Evolutionary conservation across 768 basidiomycete genomes (phyloP), one percentile per base, ranked within the genome.

Genomic region (Leccinellum rugosiceps): DNA sequence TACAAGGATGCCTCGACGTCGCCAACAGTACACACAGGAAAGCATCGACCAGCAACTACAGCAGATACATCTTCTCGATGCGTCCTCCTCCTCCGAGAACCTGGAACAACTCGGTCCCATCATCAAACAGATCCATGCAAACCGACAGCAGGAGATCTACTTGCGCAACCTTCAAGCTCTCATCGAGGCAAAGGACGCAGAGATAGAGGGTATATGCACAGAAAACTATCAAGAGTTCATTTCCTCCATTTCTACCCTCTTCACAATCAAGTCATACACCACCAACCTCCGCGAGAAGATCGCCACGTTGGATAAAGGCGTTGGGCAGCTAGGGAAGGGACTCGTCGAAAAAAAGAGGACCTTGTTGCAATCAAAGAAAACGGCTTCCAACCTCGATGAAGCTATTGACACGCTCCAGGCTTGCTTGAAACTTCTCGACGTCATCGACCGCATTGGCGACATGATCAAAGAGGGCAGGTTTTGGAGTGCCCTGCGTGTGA

Each of bases 221-320:
- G 90, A 94, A 63, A 98, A 98, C 72, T 98, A 98, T 67, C 93
- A 95, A 74, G 96, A 98, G 74, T 99, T 99, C 65, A 94, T 98
- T 32, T 87, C 89, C 28, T 97, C 95, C 19, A 94, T 98, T 15
- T 93, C 94, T n/a, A 98, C 94, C 3, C 80, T 99, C 60, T 89
- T 98, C 74, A 88, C 89, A 48, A 93, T 99, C 70, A 89, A 98
- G 72, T 93, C 94, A 19, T 98, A 97, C 68, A 98, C 97, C 35
- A 92, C 89, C 63, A 93, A 88, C 73, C 85, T 99, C 66, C 87
- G 92, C 66, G 88, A 96, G 66, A 91, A 87, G 67, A 97, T 98
- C 60, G 83, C 85, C n/a, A 83, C 89, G 49, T 77, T 98, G 49
- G 96, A 99, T 73, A 77, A 83, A 26, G 92, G 86, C 63, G 93